These are phyloP conservation scores for Epichloe aotearoae DNA, from an alignment of 2,329 filamentous ascomycete species.

Conservation along the genomic window DNA sequence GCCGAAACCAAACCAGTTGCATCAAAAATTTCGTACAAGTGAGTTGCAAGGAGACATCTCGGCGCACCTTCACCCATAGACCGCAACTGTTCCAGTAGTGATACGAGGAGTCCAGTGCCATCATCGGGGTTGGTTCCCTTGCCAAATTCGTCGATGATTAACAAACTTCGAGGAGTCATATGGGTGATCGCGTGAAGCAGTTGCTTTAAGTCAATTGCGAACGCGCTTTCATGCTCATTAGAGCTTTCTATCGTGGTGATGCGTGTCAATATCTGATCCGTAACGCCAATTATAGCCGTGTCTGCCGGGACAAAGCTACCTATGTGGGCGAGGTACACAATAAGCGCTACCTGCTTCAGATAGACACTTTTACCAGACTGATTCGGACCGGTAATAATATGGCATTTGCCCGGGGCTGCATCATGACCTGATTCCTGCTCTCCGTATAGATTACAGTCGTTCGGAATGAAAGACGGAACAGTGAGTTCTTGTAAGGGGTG, in stretches of 20 bases:
- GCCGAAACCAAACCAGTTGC: slow-evolving; percentile 39
- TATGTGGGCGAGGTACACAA: slow-evolving; percentile 84
- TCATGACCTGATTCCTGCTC: slow-evolving; percentile 27
- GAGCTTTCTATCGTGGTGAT: slow-evolving; percentile 61
- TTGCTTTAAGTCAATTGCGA: slow-evolving; percentile 74
- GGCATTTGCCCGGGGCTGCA: slow-evolving; percentile 28
- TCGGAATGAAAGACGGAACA: slow-evolving; percentile 69
- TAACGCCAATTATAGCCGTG: slow-evolving; percentile 65
- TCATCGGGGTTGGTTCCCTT: slow-evolving; percentile 48
- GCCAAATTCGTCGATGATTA: slow-evolving; percentile 88
- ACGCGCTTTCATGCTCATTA: slow-evolving; percentile 45
- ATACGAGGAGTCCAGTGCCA: slow-evolving; percentile 44
- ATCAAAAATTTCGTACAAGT: slow-evolving; percentile 63
- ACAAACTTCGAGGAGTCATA: slow-evolving; percentile 60
- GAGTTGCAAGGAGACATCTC: slow-evolving; percentile 47
- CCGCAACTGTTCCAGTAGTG: slow-evolving; percentile 44
- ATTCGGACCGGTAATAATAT: slow-evolving; percentile 83
- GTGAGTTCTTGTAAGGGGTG: slow-evolving; percentile 80
- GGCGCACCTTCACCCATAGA: slow-evolving; percentile 32
- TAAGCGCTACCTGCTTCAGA: slow-evolving; percentile 81
- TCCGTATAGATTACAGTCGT: slow-evolving; percentile 59
- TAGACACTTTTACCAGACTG: slow-evolving; percentile 96
- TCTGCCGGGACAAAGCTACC: slow-evolving; percentile 84
- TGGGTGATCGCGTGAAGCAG: slow-evolving; percentile 63
- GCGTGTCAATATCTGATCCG: slow-evolving; percentile 82